Conservation (phyloP, 805 yeast species). For the Komagataella phaffii region DNA sequence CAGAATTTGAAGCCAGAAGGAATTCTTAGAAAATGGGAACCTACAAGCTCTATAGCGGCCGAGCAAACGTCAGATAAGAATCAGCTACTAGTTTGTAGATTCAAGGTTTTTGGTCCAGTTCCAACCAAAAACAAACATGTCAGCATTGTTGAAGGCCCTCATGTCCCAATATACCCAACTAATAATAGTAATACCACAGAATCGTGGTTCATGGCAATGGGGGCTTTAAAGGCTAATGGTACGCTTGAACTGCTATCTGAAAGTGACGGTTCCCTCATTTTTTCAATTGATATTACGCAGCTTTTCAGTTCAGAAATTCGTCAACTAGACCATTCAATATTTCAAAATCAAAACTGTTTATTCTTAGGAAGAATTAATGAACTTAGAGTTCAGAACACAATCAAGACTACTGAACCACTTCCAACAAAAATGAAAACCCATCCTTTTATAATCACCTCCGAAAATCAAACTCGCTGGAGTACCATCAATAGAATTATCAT, state of each 20-base stretch:
- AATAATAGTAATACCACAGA: conserved; percentile 19
- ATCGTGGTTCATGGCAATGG: conserved; percentile 67
- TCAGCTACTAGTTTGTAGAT: conserved; percentile 43
- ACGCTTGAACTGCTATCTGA: conserved; percentile 44
- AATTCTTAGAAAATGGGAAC: conserved; percentile 33
- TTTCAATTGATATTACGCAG: conserved; percentile 39
- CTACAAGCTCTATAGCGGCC: conserved; percentile 16
- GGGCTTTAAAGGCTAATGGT: conserved; percentile 54
- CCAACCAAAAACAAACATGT: conserved; percentile 24
- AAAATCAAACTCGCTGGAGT: neutral
- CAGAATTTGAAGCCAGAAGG: conserved; percentile 33
- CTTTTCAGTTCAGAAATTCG: conserved; percentile 50
- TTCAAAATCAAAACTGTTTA: conserved; percentile 43
- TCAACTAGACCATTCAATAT: conserved; percentile 48
- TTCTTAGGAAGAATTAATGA: conserved; percentile 44
- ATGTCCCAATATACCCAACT: conserved; percentile 11
- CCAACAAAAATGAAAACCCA: neutral
- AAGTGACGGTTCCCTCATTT: conserved; percentile 47
- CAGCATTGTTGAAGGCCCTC: conserved; percentile 11
- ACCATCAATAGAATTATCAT: conserved; percentile 27
- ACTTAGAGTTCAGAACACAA: conserved; percentile 28
- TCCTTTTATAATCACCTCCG: conserved; percentile 3
- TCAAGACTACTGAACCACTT: conserved; percentile 10
- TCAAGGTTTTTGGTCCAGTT: conserved; percentile 53
- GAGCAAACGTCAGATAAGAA: conserved; percentile 9